These are phyloP conservation scores for Marvania coccoides DNA, from an alignment of 139 green algal genomes.

Conservation along the genomic window DNA sequence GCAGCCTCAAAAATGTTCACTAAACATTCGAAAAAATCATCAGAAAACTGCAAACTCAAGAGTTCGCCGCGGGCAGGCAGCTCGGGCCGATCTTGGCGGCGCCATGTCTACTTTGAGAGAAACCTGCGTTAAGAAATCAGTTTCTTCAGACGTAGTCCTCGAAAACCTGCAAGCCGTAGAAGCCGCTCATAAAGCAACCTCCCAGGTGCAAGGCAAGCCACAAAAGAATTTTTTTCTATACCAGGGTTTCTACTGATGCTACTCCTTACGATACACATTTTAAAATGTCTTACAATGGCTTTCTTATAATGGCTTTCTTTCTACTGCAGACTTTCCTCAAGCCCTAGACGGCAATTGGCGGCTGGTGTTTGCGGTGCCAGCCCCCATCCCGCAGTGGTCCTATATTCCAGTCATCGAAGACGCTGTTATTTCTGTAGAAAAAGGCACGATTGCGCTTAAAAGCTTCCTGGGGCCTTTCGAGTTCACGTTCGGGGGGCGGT, in stretches of 20 bases:
- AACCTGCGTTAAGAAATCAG: neutral
- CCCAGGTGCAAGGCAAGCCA: neutral
- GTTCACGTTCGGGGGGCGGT: neutral
- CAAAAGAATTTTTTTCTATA: too few relatives aligned
- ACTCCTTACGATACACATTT: too few relatives aligned
- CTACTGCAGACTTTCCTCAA: slow-evolving; percentile 15
- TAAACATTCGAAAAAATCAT: neutral
- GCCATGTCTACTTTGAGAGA: neutral
- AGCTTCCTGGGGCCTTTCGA: slow-evolving; percentile 11
- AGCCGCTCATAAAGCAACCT: neutral
- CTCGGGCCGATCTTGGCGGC: neutral
- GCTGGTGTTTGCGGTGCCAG: slow-evolving; percentile 17
- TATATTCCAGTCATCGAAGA: slow-evolving; percentile 23
- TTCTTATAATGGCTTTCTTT: too few relatives aligned
- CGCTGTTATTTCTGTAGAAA: slow-evolving; percentile 13
- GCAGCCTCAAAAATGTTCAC: neutral
- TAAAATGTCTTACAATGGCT: too few relatives aligned
- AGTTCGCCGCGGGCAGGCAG: neutral
- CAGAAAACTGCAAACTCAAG: neutral
- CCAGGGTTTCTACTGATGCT: too few relatives aligned
- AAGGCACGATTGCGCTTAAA: slow-evolving; percentile 10
- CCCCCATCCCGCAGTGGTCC: slow-evolving; percentile 12
- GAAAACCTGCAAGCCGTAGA: neutral
- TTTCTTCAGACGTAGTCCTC: neutral
- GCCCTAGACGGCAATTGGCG: slow-evolving; percentile 14